phyloP scores from a whole-genome alignment of 768 basidiomycete species.

The Suillus brevipes region DNA sequence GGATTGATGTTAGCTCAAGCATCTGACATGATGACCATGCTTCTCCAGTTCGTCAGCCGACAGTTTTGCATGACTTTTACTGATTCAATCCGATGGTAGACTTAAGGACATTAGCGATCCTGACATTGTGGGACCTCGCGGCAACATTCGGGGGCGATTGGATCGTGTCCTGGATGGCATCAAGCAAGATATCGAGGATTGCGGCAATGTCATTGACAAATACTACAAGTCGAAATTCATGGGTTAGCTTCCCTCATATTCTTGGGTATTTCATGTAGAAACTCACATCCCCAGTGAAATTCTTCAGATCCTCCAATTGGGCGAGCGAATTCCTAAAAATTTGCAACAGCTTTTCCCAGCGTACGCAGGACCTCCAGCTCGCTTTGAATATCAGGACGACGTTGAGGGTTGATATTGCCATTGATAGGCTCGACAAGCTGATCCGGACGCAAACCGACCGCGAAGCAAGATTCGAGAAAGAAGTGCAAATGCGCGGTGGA shows the following conservation, averaged over 20 bases:
- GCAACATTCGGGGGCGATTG: constrained; percentile 35
- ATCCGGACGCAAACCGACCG: constrained; percentile 20
- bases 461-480: constrained; percentile 24
- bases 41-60: constrained; percentile 40
- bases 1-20: constrained; percentile 48
- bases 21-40: constrained; percentile 47
- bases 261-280: neutral
- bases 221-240: constrained; percentile 47
- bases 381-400: constrained; percentile 40
- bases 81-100: constrained; percentile 15
- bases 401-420: constrained; percentile 35
- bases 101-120: constrained; percentile 33
- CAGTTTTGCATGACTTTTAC: neutral
- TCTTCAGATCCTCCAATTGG: constrained; percentile 36
- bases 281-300: constrained; percentile 25
- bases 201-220: constrained; percentile 46
- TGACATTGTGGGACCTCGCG: constrained; percentile 25
- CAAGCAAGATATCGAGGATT: constrained; percentile 42
- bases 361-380: constrained; percentile 36
- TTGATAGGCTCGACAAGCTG: neutral
- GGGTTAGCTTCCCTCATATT: constrained; percentile 24
- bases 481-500: constrained; percentile 27
- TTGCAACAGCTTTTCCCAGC: constrained; percentile 34
- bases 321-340: constrained; percentile 39
- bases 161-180: constrained; percentile 32